Evolutionary conservation across 768 basidiomycete genomes (phyloP).

Genomic region (Termitomyces sp.): DNA sequence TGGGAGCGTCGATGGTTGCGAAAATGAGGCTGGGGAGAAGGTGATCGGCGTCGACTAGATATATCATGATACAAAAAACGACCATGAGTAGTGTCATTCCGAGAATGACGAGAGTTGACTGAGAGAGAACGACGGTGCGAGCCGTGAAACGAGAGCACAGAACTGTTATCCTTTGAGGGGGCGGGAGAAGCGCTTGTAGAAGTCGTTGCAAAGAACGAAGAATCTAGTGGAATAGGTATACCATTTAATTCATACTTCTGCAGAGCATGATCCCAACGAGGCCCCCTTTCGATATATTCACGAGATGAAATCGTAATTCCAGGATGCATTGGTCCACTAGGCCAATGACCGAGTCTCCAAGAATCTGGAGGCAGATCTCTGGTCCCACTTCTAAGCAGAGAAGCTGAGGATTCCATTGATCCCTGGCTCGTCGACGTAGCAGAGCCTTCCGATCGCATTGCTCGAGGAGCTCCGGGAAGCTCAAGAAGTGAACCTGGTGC

Average conservation of each 20-base stretch:
- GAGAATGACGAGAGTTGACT: background rate
- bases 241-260: background rate
- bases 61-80: background rate
- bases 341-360: background rate
- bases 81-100: background rate
- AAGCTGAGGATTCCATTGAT: background rate
- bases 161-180: background rate
- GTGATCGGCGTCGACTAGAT: background rate
- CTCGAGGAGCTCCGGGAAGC: constrained; percentile 14
- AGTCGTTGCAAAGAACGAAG: constrained; percentile 7
- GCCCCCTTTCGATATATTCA: background rate
- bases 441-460: constrained; percentile 10
- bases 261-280: background rate
- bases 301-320: background rate
- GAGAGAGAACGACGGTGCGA: constrained; percentile 6
- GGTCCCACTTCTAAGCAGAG: background rate
- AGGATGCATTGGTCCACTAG: background rate
- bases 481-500: constrained; percentile 3
- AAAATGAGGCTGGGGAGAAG: constrained; percentile 1
- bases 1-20: background rate
- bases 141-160: background rate
- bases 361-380: background rate
- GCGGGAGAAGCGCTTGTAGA: constrained; percentile 1
- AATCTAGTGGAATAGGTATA: constrained; percentile 14
- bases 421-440: background rate